Conservation (phyloP, 2,329 filamentous ascomycete species). For the Nemania abortiva region DNA sequence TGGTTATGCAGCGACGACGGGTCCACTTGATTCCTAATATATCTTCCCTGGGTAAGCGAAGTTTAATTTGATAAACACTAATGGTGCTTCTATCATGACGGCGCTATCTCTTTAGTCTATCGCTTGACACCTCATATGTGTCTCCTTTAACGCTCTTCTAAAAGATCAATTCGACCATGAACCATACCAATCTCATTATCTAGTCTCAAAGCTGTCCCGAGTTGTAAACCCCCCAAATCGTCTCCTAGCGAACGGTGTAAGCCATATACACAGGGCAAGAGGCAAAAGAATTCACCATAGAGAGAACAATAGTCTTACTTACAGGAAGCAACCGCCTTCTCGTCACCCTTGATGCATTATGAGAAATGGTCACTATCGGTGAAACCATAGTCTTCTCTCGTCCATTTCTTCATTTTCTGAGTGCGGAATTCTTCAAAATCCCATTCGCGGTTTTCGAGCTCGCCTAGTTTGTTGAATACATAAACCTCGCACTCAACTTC, state of each 20-base stretch:
- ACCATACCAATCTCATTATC: no score
- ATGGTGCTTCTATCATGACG: not conserved
- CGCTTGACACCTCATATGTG: not conserved
- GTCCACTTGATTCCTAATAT: not conserved
- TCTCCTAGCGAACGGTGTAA: slow-evolving; percentile 29
- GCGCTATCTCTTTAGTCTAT: not conserved
- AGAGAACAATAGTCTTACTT: slow-evolving; percentile 27
- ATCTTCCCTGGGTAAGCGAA: not conserved
- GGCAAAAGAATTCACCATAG: not conserved
- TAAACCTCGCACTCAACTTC: slow-evolving; percentile 72
- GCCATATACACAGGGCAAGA: not conserved
- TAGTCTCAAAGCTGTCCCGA: not conserved
- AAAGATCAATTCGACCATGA: not conserved
- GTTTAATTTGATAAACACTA: not conserved
- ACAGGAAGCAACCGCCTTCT: slow-evolving; percentile 46
- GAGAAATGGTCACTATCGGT: slow-evolving; percentile 52
- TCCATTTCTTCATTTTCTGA: slow-evolving; percentile 74
- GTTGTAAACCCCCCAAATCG: not conserved
- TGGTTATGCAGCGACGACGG: not conserved
- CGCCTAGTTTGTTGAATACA: slow-evolving; percentile 65
- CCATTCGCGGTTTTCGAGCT: slow-evolving; percentile 83
- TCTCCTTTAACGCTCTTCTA: not conserved
- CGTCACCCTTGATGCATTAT: slow-evolving; percentile 40
- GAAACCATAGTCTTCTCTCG: slow-evolving; percentile 62
- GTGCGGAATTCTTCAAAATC: slow-evolving; percentile 85